phyloP scores from a whole-genome alignment of 2,329 filamentous ascomycete genomes.

The Stemphylium vesicarium region DNA sequence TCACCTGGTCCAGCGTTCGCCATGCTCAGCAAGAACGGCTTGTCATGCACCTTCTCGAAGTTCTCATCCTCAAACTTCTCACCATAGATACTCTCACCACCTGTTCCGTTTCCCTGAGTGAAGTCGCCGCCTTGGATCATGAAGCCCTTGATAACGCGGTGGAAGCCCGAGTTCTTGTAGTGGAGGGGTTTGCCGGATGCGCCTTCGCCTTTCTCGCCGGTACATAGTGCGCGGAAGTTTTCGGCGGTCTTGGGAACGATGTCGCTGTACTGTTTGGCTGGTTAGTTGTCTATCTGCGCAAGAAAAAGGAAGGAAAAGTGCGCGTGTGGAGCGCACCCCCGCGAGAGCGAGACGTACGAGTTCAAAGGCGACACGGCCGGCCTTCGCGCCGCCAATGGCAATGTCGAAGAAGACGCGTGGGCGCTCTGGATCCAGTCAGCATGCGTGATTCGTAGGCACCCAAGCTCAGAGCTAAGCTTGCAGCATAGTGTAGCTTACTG shows the following conservation, averaged over 20 bases:
- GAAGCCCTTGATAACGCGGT: constrained; percentile 97
- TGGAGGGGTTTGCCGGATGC: constrained; percentile 83
- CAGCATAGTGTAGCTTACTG: constrained; percentile 22
- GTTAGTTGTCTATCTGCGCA: constrained; percentile 4
- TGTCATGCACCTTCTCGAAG: constrained; percentile 89
- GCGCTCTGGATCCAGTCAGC: constrained; percentile 57
- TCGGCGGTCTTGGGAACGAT: constrained; percentile 93
- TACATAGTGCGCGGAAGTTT: constrained; percentile 94
- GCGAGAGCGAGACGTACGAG: constrained; percentile 61
- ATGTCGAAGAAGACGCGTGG: constrained; percentile 94
- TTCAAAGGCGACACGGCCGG: constrained; percentile 85
- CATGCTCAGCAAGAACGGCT: constrained; percentile 94
- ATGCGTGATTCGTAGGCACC: background rate
- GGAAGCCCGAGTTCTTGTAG: constrained; percentile 92
- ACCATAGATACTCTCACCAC: constrained; percentile 96
- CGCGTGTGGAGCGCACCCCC: background rate
- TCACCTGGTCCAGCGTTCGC: constrained; percentile 91
- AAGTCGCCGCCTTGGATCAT: constrained; percentile 99
- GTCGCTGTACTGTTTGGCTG: constrained; percentile 41
- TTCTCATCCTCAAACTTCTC: constrained; percentile 98
- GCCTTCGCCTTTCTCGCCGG: constrained; percentile 88
- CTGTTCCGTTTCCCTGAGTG: constrained; percentile 90
- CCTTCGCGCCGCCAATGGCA: constrained; percentile 73
- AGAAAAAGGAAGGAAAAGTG: background rate
- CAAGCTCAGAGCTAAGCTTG: background rate